Percentiles rank a stretch among this genome's conserved stretches.
These are phyloP conservation scores for Colletotrichum plurivorum DNA, from an alignment of 2,329 filamentous ascomycete species.

Conservation along the genomic window DNA sequence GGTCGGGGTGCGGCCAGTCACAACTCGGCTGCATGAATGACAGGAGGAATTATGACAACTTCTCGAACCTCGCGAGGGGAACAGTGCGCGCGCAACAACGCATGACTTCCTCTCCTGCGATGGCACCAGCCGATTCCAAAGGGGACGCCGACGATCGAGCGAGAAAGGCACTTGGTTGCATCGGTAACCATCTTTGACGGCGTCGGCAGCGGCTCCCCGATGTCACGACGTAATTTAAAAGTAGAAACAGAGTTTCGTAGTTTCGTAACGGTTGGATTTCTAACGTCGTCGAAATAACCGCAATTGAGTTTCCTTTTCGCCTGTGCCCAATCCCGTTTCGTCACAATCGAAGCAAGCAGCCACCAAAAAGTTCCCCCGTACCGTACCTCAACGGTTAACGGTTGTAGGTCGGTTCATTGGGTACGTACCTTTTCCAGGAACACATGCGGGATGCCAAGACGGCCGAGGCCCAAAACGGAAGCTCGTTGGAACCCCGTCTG, in stretches of 20 bases:
- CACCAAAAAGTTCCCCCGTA: not conserved
- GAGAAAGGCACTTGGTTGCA: too few relatives aligned
- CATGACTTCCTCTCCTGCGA: not conserved
- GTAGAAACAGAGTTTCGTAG: not conserved
- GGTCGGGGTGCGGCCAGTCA: not conserved
- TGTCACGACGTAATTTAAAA: slow-evolving; percentile 10
- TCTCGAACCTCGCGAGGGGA: not conserved
- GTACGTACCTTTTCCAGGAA: not conserved
- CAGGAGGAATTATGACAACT: not conserved
- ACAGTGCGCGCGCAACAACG: not conserved
- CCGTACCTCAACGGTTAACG: too few relatives aligned
- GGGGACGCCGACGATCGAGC: too few relatives aligned
- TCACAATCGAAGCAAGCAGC: too few relatives aligned
- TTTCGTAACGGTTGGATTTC: not conserved
- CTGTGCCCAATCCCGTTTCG: too few relatives aligned
- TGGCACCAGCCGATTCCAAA: not conserved
- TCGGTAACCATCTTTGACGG: not conserved
- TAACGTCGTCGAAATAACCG: not conserved
- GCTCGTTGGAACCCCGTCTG: slow-evolving; percentile 7
- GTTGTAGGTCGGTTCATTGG: not conserved
- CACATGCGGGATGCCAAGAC: slow-evolving; percentile 32
- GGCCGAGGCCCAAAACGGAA: slow-evolving; percentile 28
- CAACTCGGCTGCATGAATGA: not conserved
- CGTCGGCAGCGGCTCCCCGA: not conserved
- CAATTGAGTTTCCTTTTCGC: slow-evolving; percentile 4